Evolutionary conservation across 257 asterid species (phyloP).

Genomic region (Penstemon barbatus): DNA sequence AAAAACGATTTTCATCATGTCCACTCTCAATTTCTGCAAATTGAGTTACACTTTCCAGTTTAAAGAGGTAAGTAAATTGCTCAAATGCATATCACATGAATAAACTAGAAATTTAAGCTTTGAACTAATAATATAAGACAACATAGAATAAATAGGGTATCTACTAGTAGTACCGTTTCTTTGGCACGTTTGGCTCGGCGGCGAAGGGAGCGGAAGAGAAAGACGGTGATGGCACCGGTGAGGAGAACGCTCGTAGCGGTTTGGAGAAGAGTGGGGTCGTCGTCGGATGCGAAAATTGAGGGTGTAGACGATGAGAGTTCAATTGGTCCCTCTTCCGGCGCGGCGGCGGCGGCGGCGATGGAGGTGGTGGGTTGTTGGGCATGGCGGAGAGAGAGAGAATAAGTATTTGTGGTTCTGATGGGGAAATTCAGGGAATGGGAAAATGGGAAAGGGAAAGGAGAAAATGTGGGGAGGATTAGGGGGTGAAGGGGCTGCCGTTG

Average conservation of each 20-base stretch:
- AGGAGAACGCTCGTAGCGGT: slow-evolving; percentile 85
- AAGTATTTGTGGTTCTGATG: slow-evolving; percentile 1
- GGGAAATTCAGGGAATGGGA: slow-evolving; percentile 19
- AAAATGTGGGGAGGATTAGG: slow-evolving; percentile 24
- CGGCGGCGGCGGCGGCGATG: slow-evolving; percentile 13
- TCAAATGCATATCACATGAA: no score
- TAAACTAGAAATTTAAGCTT: no score
- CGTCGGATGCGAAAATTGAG: slow-evolving; percentile 39
- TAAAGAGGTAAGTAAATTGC: no score
- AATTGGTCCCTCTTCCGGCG: slow-evolving; percentile 46
- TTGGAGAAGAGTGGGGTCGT: slow-evolving; percentile 52
- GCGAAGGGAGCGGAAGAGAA: slow-evolving; percentile 85
- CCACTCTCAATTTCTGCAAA: no score
- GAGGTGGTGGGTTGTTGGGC: slow-evolving; percentile 29
- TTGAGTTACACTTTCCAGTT: no score
- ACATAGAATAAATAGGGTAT: no score
- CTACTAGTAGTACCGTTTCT: slow-evolving; percentile 45
- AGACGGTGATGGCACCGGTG: slow-evolving; percentile 77
- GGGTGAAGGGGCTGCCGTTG: no score
- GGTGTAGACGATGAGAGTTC: slow-evolving; percentile 47
- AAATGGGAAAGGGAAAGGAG: slow-evolving; percentile 22
- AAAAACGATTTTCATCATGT: no score
- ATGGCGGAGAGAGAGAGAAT: slow-evolving; percentile 22
- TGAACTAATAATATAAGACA: no score
- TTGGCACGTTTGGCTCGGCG: slow-evolving; percentile 87